These are phyloP conservation scores for Erythrophleum ivorense DNA, from an alignment of 331 rosid genomes.

Conservation along the genomic window DNA sequence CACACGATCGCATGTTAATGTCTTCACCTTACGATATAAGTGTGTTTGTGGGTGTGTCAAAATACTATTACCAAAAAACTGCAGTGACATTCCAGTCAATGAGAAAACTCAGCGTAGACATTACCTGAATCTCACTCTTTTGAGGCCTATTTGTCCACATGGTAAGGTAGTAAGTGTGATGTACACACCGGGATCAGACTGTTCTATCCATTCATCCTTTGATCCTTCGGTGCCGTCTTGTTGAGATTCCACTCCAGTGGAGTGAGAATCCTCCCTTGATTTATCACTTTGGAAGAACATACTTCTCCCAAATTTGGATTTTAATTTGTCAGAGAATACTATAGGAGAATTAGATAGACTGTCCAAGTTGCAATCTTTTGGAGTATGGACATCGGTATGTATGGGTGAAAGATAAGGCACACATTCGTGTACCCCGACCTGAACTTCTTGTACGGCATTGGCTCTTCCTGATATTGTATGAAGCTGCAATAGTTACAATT, in stretches of 20 bases:
- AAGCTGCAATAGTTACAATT: slow-evolving; percentile 55
- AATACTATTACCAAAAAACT: background rate
- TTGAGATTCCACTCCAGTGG: slow-evolving; percentile 37
- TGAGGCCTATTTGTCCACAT: slow-evolving; percentile 67
- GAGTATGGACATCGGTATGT: slow-evolving; percentile 42
- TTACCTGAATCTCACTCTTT: slow-evolving; percentile 88
- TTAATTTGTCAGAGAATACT: slow-evolving; percentile 59
- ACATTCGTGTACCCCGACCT: slow-evolving; percentile 43
- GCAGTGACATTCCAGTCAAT: background rate
- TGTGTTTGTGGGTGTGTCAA: background rate
- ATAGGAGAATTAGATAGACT: slow-evolving; percentile 62
- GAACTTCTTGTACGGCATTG: slow-evolving; percentile 48
- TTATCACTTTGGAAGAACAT: slow-evolving; percentile 40
- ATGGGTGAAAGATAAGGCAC: slow-evolving; percentile 52
- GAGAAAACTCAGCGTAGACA: background rate
- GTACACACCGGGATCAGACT: slow-evolving; percentile 75
- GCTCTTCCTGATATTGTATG: slow-evolving; percentile 63
- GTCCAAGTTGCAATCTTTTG: slow-evolving; percentile 50
- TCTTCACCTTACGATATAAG: background rate
- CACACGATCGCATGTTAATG: background rate
- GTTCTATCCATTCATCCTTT: slow-evolving; percentile 75
- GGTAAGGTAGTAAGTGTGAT: slow-evolving; percentile 68
- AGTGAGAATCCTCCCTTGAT: slow-evolving; percentile 39
- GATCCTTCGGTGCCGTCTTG: slow-evolving; percentile 43
- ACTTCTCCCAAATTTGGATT: slow-evolving; percentile 59